Evolutionary conservation across 768 basidiomycete genomes (phyloP).

Genomic region (Lentinula edodes): DNA sequence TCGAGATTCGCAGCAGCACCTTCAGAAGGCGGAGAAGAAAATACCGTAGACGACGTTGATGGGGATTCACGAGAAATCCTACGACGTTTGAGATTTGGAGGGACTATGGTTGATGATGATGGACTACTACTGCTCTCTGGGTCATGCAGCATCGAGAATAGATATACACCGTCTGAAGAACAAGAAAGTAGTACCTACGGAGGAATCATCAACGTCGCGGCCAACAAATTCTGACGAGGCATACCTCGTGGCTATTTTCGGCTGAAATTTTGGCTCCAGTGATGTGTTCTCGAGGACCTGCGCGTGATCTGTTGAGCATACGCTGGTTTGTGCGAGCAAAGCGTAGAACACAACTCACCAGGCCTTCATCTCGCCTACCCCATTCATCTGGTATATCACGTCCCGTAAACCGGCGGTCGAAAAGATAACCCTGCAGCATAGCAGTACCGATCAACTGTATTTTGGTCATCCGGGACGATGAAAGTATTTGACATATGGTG

Average conservation of each 20-base stretch:
- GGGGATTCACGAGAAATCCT: slow-evolving; percentile 15
- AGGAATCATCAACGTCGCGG: slow-evolving; percentile 10
- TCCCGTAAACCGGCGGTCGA: slow-evolving; percentile 72
- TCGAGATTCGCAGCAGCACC: slow-evolving; percentile 21
- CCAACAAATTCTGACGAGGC: not conserved
- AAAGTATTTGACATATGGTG: slow-evolving; percentile 56
- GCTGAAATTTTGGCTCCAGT: slow-evolving; percentile 71
- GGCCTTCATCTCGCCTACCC: slow-evolving; percentile 50
- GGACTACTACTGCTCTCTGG: slow-evolving; percentile 24
- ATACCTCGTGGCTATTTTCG: slow-evolving; percentile 71
- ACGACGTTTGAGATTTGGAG: slow-evolving; percentile 20
- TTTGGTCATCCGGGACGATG: not conserved
- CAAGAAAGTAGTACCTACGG: slow-evolving; percentile 54
- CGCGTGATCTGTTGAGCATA: slow-evolving; percentile 12
- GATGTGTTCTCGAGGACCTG: slow-evolving; percentile 50
- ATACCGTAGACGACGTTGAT: not conserved
- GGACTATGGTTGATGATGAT: slow-evolving; percentile 22
- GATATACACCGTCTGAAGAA: slow-evolving; percentile 64
- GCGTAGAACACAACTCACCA: slow-evolving; percentile 77
- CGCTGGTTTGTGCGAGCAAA: slow-evolving; percentile 48
- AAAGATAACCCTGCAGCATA: slow-evolving; percentile 61
- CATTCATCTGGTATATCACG: slow-evolving; percentile 60
- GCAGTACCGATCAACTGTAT: not conserved
- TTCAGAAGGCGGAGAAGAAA: slow-evolving; percentile 1
- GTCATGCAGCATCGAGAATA: slow-evolving; percentile 70